phyloP scores from a whole-genome alignment of 371 early-diverging fungal genomes.

The Massospora cicadina region DNA sequence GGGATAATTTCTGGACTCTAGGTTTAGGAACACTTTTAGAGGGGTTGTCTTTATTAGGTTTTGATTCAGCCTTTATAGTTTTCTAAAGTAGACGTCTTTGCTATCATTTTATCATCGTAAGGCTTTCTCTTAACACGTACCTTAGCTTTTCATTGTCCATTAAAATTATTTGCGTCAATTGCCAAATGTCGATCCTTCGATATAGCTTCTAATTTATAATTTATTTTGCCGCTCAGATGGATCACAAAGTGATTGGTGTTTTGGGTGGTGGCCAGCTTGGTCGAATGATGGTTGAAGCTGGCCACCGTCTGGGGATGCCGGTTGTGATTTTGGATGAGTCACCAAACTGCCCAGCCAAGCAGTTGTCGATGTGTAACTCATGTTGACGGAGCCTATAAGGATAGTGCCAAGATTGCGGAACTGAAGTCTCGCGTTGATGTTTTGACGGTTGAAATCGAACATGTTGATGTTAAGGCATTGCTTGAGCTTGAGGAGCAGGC shows the following conservation, averaged over 20 bases:
- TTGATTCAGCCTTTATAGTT: too few relatives aligned
- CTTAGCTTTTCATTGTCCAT: too few relatives aligned
- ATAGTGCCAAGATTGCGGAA: constrained; percentile 46
- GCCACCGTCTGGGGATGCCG: constrained; percentile 65
- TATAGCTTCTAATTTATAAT: too few relatives aligned
- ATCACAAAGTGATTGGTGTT: constrained; percentile 39
- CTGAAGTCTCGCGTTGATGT: constrained; percentile 58
- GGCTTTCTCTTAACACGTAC: too few relatives aligned
- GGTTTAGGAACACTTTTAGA: too few relatives aligned
- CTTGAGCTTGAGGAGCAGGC: constrained; percentile 30
- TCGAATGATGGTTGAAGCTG: constrained; percentile 90
- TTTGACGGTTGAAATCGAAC: constrained; percentile 92
- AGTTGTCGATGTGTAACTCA: constrained; percentile 54
- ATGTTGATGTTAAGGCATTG: constrained; percentile 68
- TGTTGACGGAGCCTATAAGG: constrained; percentile 63
- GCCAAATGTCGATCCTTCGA: too few relatives aligned
- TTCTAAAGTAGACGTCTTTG: too few relatives aligned
- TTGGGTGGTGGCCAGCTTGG: constrained; percentile 88
- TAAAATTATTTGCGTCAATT: too few relatives aligned
- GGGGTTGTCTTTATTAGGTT: too few relatives aligned
- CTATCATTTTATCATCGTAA: too few relatives aligned
- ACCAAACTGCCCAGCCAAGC: constrained; percentile 62
- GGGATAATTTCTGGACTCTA: too few relatives aligned
- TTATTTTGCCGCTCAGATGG: too few relatives aligned
- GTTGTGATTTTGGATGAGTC: constrained; percentile 68